Evolutionary conservation across 1,284 basidiomycete genomes (phyloP).

Genomic region (Marasmius tenuissimus): DNA sequence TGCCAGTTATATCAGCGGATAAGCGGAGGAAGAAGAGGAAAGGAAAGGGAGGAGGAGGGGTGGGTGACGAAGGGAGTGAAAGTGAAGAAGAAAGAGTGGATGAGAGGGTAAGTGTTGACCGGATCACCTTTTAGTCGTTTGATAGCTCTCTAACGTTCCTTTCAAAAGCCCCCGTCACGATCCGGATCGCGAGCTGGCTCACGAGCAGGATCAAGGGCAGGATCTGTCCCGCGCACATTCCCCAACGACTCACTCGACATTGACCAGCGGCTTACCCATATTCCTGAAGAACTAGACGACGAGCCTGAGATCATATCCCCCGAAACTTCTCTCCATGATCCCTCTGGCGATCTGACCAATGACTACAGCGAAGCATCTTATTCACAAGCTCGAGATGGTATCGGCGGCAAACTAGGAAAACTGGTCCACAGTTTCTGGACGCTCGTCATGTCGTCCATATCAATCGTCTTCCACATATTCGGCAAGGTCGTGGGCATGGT

Average conservation of each 20-base stretch:
- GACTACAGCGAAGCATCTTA: slow-evolving; percentile 1
- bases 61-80: slow-evolving; percentile 29
- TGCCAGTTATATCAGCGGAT: slow-evolving; percentile 66
- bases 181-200: slow-evolving; percentile 36
- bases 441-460: slow-evolving; percentile 19
- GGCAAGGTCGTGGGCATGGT: slow-evolving; percentile 44
- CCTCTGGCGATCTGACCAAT: slow-evolving; percentile 24
- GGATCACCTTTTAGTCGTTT: background rate
- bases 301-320: slow-evolving; percentile 26
- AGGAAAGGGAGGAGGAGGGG: slow-evolving; percentile 27
- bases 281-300: slow-evolving; percentile 51
- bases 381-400: background rate
- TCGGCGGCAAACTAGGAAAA: slow-evolving; percentile 13
- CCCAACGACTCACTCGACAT: slow-evolving; percentile 23
- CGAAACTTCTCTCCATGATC: slow-evolving; percentile 14
- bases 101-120: slow-evolving; percentile 26
- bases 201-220: slow-evolving; percentile 32
- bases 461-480: slow-evolving; percentile 37
- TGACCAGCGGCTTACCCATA: slow-evolving; percentile 54
- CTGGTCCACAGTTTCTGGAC: slow-evolving; percentile 27
- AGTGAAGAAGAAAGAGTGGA: slow-evolving; percentile 37
- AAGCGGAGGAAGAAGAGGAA: slow-evolving; percentile 37
- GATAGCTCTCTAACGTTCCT: slow-evolving; percentile 9
- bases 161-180: slow-evolving; percentile 33
- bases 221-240: slow-evolving; percentile 25